Evolutionary conservation across 179 eudicot species (phyloP), one percentile per base, ranked within the genome.

Genomic region (Beta corolliflora): DNA sequence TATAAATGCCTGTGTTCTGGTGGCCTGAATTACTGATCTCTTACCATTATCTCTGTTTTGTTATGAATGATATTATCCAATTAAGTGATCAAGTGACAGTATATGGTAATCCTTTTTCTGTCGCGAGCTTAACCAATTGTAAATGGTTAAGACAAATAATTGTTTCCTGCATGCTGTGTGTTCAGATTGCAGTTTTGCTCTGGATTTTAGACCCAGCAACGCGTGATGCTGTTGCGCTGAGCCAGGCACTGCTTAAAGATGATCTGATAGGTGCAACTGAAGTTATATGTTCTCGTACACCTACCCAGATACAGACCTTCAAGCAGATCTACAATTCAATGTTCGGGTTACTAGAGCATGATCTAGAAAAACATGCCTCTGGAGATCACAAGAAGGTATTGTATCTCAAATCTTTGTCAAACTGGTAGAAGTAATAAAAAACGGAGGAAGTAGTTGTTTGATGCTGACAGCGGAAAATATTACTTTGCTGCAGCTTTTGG

Each of bases 201-300:
- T 93, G 96, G 98, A 85, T 93, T 90, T 46, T 86, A 71, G 95
- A 93, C 78, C 93, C 93, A n/a, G 95, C 93, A 48, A 68, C 86
- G 21, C 89, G 92, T 65, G 93, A 91, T 91, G 93, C 92, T 81
- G 81, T 87, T 60, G 80, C 88, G 59, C 75, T 89, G 67, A 86
- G 87, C 80, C 85, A 85, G 78, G 87, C 89, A 64, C 76, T 89
- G 44, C 67, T 46, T 69, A 83, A 68, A 65, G 79, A 81, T 78
- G 86, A 89, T 85, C 84, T 87, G 66, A 80, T 77, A 83, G 87
- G 87, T 79, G 90, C 79, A 5, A 86, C 88, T 56, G 93, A 91
- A 87, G 85, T 89, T 55, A 85, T 91, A 71, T 91, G 94, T 68
- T 87, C 91, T 80, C 90, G 91, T 60, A 89, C 92, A 46, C 85